Percentiles rank a stretch among this genome's conserved stretches.
phyloP scores from a whole-genome alignment of 1,139 yeast species.

The Blastobotrys persicus region DNA sequence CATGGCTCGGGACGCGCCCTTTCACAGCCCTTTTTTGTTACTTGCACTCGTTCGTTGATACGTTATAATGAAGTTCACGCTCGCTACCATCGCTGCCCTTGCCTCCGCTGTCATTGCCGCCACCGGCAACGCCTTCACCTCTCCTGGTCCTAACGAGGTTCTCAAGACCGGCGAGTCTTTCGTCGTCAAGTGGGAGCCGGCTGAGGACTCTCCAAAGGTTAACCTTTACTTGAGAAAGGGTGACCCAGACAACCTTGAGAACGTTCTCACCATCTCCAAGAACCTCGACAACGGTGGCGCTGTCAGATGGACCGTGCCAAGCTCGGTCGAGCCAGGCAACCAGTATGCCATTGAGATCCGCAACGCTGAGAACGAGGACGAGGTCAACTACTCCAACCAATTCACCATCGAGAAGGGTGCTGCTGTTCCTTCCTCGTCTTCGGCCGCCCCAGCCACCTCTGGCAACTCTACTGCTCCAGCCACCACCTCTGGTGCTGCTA shows the following conservation, averaged over 20 bases:
- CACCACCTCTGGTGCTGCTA: constrained; percentile 15
- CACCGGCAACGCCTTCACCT: constrained; percentile 34
- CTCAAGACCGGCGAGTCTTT: constrained; percentile 36
- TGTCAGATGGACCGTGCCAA: constrained; percentile 40
- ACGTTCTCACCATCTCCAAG: constrained; percentile 38
- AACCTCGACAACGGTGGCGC: constrained; percentile 38
- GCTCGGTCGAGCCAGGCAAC: constrained; percentile 31
- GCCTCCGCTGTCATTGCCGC: constrained; percentile 23
- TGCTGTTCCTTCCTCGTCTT: constrained; percentile 17
- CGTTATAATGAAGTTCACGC: constrained; percentile 16
- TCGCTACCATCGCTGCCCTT: constrained; percentile 19
- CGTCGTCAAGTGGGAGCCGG: constrained; percentile 37
- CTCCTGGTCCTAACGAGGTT: constrained; percentile 32
- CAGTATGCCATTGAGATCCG: constrained; percentile 38
- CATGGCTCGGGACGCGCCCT: background rate
- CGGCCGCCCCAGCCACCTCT: constrained; percentile 25
- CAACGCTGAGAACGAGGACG: constrained; percentile 31
- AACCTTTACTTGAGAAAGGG: constrained; percentile 37
- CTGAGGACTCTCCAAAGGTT: constrained; percentile 35
- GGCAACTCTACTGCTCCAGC: constrained; percentile 21
- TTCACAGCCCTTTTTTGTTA: background rate
- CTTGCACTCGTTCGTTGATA: constrained; percentile 6
- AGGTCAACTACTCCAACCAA: constrained; percentile 38
- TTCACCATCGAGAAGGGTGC: constrained; percentile 31
- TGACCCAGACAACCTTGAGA: constrained; percentile 32